Evolutionary conservation across 345 rosid species (phyloP).

Genomic region (Melastoma malabathricum): DNA sequence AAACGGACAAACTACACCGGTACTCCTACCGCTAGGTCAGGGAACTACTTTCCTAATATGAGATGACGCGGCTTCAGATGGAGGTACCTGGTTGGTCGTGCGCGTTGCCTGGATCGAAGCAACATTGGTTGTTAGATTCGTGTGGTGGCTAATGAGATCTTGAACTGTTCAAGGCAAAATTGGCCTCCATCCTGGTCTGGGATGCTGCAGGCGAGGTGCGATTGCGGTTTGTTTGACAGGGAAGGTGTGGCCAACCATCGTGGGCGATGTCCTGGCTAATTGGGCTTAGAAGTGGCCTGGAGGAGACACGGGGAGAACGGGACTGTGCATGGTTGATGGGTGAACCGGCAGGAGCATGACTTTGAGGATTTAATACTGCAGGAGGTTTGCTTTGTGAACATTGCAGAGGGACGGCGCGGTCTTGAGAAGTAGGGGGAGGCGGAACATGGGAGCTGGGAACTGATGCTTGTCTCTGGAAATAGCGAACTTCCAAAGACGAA

Average conservation of each 20-base stretch:
- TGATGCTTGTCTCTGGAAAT: too few relatives aligned
- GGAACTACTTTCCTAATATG: constrained; percentile 1
- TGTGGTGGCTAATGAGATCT: too few relatives aligned
- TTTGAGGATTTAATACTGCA: constrained; percentile 9
- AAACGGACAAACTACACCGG: constrained; percentile 36
- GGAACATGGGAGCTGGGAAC: too few relatives aligned
- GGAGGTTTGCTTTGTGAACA: constrained; percentile 4
- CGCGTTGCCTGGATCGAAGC: too few relatives aligned
- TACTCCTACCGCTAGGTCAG: constrained; percentile 6
- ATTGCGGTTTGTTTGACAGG: constrained; percentile 1
- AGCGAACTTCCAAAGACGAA: too few relatives aligned
- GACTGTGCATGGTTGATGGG: constrained; percentile 7
- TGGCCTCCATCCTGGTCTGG: constrained; percentile 1
- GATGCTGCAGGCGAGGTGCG: constrained; percentile 6
- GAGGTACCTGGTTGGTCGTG: too few relatives aligned
- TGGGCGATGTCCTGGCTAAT: constrained; percentile 11
- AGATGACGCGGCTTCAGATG: not conserved
- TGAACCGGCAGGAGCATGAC: constrained; percentile 12
- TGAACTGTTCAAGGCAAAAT: not conserved
- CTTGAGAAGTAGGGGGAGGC: too few relatives aligned
- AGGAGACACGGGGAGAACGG: constrained; percentile 8
- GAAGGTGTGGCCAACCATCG: constrained; percentile 12
- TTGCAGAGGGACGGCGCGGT: not conserved
- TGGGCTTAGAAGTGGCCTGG: constrained; percentile 17
- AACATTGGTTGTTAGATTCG: too few relatives aligned